A percentile compares a stretch with the other conserved stretches of the same genome.
Conservation (phyloP, 306 rosid species). For the Sicyos edulis region DNA sequence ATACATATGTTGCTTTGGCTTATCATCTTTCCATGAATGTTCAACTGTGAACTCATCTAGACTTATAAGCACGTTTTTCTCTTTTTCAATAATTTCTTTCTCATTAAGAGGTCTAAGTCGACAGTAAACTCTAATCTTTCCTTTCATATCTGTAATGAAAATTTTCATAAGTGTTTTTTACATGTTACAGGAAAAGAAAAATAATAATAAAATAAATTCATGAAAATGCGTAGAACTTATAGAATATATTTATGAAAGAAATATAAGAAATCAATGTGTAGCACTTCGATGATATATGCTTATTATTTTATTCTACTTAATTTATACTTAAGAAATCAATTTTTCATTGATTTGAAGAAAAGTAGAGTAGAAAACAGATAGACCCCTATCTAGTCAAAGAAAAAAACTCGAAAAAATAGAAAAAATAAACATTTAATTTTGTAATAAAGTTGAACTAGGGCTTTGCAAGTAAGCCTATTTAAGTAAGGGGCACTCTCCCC, state of each 20-base stretch:
- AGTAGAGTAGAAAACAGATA: not conserved
- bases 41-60: slow-evolving; percentile 81
- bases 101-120: slow-evolving; percentile 72
- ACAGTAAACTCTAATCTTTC: slow-evolving; percentile 91
- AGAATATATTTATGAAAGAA: not conserved
- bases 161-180: not conserved
- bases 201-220: not conserved
- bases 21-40: slow-evolving; percentile 89
- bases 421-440: too few species aligned
- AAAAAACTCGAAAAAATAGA: not conserved
- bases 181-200: not conserved
- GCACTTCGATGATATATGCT: not conserved
- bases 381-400: not conserved
- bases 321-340: not conserved
- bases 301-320: not conserved
- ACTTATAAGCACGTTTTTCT: slow-evolving; percentile 36
- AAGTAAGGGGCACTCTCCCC: too few species aligned
- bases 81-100: slow-evolving; percentile 59
- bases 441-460: too few species aligned
- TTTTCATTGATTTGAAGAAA: not conserved
- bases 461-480: too few species aligned
- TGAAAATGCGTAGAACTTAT: too few species aligned
- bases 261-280: not conserved
- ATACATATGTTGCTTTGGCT: slow-evolving; percentile 67
- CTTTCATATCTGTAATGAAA: slow-evolving; percentile 83